A percentile compares a stretch with the other conserved stretches of the same genome.
phyloP scores from a whole-genome alignment of 192 early-diverging fungal species.

The Rhizophagus clarus region DNA sequence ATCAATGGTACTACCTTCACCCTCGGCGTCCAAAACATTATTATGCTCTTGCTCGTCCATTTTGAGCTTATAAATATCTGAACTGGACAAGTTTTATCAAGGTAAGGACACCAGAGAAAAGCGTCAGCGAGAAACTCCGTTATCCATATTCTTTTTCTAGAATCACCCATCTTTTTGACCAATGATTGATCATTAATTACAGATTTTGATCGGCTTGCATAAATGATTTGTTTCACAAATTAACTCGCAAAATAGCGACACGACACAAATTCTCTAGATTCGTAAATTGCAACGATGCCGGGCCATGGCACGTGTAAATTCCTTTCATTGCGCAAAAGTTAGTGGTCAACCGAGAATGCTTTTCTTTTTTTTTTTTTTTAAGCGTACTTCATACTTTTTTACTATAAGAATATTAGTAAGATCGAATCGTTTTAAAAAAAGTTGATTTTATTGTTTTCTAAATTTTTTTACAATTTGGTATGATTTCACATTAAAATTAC shows the following conservation, averaged over 20 bases:
- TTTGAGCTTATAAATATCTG: neutral
- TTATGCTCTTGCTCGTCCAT: neutral
- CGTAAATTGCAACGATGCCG: too few relatives aligned
- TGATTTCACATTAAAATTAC: neutral
- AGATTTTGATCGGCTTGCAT: neutral
- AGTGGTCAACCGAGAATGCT: too few relatives aligned
- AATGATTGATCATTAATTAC: neutral
- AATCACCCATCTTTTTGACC: neutral
- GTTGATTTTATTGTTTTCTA: neutral
- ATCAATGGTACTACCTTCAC: constrained; percentile 5
- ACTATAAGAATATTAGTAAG: too few relatives aligned
- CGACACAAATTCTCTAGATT: too few relatives aligned
- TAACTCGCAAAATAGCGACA: too few relatives aligned
- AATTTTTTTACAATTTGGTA: neutral
- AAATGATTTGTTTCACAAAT: neutral
- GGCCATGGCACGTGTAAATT: too few relatives aligned
- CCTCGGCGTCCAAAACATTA: neutral
- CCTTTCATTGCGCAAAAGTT: too few relatives aligned
- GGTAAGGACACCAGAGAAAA: neutral
- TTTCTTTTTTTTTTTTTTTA: too few relatives aligned
- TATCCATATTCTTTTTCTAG: neutral
- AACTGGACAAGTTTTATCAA: neutral
- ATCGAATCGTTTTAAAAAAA: too few relatives aligned
- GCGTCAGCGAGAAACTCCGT: neutral
- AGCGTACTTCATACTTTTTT: too few relatives aligned